Conservation (phyloP, 106 monocot genomes). For the Dioscorea zingiberensis region DNA sequence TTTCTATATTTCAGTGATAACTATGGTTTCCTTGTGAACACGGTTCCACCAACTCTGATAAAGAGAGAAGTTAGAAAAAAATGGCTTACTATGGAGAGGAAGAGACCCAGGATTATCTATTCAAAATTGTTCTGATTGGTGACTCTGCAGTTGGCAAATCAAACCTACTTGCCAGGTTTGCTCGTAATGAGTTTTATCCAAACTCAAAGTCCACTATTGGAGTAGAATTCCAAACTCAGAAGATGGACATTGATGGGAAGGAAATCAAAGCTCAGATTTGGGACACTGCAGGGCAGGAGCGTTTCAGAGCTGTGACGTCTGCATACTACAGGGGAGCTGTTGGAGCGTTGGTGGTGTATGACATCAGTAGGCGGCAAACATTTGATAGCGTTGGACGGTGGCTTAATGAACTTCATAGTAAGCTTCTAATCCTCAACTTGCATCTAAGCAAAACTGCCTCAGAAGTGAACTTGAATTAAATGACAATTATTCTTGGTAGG, state of each 20-base stretch:
- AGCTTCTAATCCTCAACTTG: not conserved
- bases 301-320: constrained; percentile 47
- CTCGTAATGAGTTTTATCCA: constrained; percentile 38
- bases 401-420: constrained; percentile 42
- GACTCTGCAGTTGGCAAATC: constrained; percentile 52
- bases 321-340: constrained; percentile 48
- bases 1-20: constrained; percentile 1
- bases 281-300: constrained; percentile 54
- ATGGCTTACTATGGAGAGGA: constrained; percentile 34
- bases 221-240: constrained; percentile 47
- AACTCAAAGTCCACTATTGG: constrained; percentile 50
- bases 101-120: constrained; percentile 35
- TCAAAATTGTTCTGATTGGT: constrained; percentile 41
- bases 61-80: not conserved
- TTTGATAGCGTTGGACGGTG: constrained; percentile 42
- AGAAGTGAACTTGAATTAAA: not conserved
- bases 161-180: constrained; percentile 41
- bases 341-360: constrained; percentile 46
- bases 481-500: not conserved
- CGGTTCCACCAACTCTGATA: not conserved
- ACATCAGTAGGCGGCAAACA: constrained; percentile 41
- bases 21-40: constrained; percentile 5
- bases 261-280: constrained; percentile 56
- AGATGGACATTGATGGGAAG: constrained; percentile 39
- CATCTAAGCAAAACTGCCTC: not conserved